Evolutionary conservation across 768 basidiomycete species (phyloP).

Genomic region (Rhodotorula taiwanensis): DNA sequence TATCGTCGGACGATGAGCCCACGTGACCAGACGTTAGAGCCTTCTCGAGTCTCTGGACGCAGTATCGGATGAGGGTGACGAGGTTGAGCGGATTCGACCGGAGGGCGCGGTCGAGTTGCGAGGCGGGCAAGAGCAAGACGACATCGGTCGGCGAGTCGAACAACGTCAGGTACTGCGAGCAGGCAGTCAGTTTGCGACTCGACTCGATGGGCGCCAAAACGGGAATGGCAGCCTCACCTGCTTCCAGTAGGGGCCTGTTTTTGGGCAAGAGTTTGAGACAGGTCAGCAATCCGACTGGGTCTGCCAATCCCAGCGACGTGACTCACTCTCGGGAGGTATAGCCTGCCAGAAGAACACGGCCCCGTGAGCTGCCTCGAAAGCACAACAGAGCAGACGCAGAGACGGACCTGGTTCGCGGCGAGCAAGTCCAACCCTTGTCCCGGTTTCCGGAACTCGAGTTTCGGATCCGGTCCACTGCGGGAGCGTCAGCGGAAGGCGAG

Average conservation of each 20-base stretch:
- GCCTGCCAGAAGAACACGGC: background rate
- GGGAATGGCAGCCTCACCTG: constrained; percentile 12
- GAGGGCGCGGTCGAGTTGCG: constrained; percentile 9
- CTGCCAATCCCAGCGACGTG: too few species aligned
- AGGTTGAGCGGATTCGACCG: constrained; percentile 17
- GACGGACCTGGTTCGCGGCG: constrained; percentile 1
- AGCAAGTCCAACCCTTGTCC: constrained; percentile 17
- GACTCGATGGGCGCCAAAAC: too few species aligned
- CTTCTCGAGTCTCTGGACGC: too few species aligned
- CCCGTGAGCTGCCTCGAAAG: too few species aligned
- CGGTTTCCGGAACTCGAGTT: constrained; percentile 30
- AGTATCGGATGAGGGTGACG: constrained; percentile 27
- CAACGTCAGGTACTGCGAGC: constrained; percentile 13
- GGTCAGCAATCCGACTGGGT: background rate
- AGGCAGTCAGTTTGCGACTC: too few species aligned
- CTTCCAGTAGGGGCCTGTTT: constrained; percentile 33
- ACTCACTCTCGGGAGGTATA: constrained; percentile 10
- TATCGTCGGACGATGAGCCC: constrained; percentile 51
- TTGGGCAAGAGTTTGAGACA: background rate
- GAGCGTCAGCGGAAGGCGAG: background rate
- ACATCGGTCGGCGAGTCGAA: constrained; percentile 15
- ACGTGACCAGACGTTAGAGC: too few species aligned
- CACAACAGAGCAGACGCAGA: background rate
- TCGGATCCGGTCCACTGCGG: constrained; percentile 27
- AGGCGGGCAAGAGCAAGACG: constrained; percentile 24